A percentile compares a stretch with the other conserved stretches of the same genome.
Conservation (phyloP, 2,329 filamentous ascomycete species). For the Tolypocladium endophyticum region DNA sequence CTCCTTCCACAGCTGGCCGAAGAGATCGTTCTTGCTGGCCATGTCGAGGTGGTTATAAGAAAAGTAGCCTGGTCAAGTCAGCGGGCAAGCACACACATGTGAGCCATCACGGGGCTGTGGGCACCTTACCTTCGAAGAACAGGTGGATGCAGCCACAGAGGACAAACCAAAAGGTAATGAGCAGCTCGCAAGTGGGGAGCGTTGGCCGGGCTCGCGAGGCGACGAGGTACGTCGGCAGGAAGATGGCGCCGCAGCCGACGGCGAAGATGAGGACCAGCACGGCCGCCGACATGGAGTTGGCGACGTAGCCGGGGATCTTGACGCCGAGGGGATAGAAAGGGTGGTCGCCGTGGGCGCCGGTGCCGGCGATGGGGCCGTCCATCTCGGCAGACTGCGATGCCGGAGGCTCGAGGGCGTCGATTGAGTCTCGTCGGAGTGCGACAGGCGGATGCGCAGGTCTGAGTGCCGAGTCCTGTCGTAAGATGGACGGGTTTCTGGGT, state of each 20-base stretch:
- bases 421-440: neutral
- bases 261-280: constrained; percentile 51
- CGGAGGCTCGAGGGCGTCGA: neutral
- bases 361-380: constrained; percentile 1
- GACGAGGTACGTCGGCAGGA: constrained; percentile 43
- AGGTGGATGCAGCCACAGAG: constrained; percentile 48
- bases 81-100: neutral
- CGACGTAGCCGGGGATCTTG: constrained; percentile 50
- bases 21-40: constrained; percentile 27
- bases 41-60: constrained; percentile 31
- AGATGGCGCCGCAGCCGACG: constrained; percentile 42
- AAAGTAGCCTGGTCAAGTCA: constrained; percentile 31
- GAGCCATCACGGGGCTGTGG: neutral
- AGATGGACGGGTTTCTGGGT: neutral
- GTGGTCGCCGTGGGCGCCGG: constrained; percentile 26
- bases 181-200: constrained; percentile 42
- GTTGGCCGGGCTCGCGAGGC: constrained; percentile 41
- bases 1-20: constrained; percentile 48
- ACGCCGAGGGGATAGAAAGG: constrained; percentile 63
- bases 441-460: neutral
- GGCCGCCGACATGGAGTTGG: constrained; percentile 52
- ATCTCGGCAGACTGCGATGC: neutral
- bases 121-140: constrained; percentile 27
- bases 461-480: neutral
- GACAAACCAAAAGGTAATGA: constrained; percentile 64